Conservation (phyloP, 2,329 filamentous ascomycete genomes). For the Simplicillium sp. region DNA sequence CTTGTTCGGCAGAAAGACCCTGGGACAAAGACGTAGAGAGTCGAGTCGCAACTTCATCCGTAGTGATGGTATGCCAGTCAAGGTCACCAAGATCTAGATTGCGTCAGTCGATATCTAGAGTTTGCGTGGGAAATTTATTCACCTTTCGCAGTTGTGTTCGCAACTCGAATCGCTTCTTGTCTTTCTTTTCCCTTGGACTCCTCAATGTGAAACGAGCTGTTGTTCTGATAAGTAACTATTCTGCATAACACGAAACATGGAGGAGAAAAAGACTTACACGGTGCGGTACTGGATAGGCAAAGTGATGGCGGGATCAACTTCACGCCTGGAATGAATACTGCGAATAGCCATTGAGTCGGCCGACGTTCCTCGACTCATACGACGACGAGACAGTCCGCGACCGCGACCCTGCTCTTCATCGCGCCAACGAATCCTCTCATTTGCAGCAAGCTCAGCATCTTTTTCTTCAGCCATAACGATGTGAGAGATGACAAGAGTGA, state of each 20-base stretch:
- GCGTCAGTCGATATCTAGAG: background rate
- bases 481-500: no score
- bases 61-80: constrained; percentile 57
- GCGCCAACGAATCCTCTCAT: constrained; percentile 24
- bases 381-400: constrained; percentile 11
- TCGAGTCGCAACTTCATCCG: constrained; percentile 48
- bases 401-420: constrained; percentile 22
- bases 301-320: constrained; percentile 15
- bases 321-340: constrained; percentile 21
- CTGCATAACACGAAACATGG: background rate
- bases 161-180: constrained; percentile 25
- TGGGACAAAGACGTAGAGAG: constrained; percentile 44
- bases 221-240: constrained; percentile 4
- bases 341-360: constrained; percentile 30
- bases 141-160: constrained; percentile 36
- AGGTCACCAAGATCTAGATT: constrained; percentile 47
- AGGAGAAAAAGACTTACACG: constrained; percentile 25
- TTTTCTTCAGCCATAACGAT: constrained; percentile 2
- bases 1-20: constrained; percentile 53
- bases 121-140: constrained; percentile 1
- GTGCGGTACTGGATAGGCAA: constrained; percentile 48
- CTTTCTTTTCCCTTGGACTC: constrained; percentile 39
- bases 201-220: constrained; percentile 44
- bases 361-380: constrained; percentile 16
- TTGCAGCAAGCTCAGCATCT: constrained; percentile 7